Evolutionary conservation across 2,329 filamentous ascomycete genomes (phyloP), one percentile per base, ranked within the genome.

Genomic region (Fusarium albidum): DNA sequence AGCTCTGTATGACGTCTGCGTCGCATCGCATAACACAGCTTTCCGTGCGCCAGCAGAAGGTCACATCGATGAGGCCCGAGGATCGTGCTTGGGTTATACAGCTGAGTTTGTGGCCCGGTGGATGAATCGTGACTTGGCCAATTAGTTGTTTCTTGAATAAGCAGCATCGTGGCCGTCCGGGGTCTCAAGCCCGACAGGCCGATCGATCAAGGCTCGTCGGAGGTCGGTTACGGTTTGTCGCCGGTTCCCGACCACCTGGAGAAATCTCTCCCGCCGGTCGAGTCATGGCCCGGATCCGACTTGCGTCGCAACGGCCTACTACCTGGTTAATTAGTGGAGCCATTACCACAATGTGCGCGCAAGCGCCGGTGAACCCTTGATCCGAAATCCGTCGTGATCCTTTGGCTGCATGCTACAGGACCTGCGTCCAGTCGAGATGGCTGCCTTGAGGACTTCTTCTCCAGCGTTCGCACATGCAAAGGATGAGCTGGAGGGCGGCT

Each of bases 41-140:
- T 40, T 45, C 40, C 48, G 42, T 57, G 59, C 52, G 47, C 46
- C 60, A 34, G 48, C 35, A 49, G 38, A 35, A 55, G 61, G 45
- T 49, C 60, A 59, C 43, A 43, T 61, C 60, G 47, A 64, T 56
- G 47, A 61, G 50, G 57, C 45, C 61, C 60, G 53, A 55, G 49
- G 55, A 61, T 55, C 44, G 44, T 44, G 26, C 34, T 15, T 13
- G 17, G 21, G 55, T 54, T 21, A 37, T 40, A 57, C 48, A 43
- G 34, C 15, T 35, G 33, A 32, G n/a, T n/a, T n/a, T n/a, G n/a
- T n/a, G n/a, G n/a, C n/a, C 38, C 41, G 33, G 46, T 39, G 43
- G 25, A 48, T 41, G 31, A 17, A 31, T n/a, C 26, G 31, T 46
- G 28, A 15, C 43, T 52, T 38, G 26, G 33, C 33, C 29, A 31